A percentile compares a stretch with the other conserved stretches of the same genome.
These are phyloP conservation scores for Clavispora phyllophila DNA, from an alignment of 805 yeast genomes.

Conservation along the genomic window DNA sequence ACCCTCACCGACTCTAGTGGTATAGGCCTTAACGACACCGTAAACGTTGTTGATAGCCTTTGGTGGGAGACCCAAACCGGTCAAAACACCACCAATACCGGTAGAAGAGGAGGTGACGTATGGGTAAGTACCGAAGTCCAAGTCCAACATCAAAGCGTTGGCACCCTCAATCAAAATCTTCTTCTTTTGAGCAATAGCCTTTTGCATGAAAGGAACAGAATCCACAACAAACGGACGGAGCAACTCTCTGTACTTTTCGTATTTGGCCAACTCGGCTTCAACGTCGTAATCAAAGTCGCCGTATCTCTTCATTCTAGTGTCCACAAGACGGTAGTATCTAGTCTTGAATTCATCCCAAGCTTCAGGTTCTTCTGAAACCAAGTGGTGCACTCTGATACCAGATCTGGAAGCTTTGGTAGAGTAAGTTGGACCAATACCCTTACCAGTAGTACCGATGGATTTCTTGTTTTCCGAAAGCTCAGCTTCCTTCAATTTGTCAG, in stretches of 20 bases:
- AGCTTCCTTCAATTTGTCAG: slow-evolving; percentile 91
- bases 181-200: slow-evolving; percentile 71
- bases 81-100: slow-evolving; percentile 95
- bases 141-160: slow-evolving; percentile 94
- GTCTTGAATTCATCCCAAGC: slow-evolving; percentile 90
- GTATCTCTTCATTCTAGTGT: slow-evolving; percentile 81
- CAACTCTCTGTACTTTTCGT: slow-evolving; percentile 66
- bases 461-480: slow-evolving; percentile 79
- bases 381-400: slow-evolving; percentile 94
- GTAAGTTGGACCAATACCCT: slow-evolving; percentile 98
- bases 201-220: slow-evolving; percentile 78
- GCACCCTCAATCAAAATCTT: slow-evolving; percentile 96
- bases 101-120: slow-evolving; percentile 94
- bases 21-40: slow-evolving; percentile 98
- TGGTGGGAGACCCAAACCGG: slow-evolving; percentile 98
- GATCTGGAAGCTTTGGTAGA: slow-evolving; percentile 96
- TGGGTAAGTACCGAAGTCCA: slow-evolving; percentile 97
- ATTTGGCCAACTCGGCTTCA: slow-evolving; percentile 73
- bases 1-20: slow-evolving; percentile 98
- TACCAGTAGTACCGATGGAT: slow-evolving; percentile 95
- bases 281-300: slow-evolving; percentile 88
- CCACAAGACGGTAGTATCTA: slow-evolving; percentile 69
- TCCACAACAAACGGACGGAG: slow-evolving; percentile 92
- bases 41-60: slow-evolving; percentile 69
- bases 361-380: slow-evolving; percentile 81